Evolutionary conservation across 2,329 filamentous ascomycete species (phyloP).

Genomic region (Botrytis squamosa): DNA sequence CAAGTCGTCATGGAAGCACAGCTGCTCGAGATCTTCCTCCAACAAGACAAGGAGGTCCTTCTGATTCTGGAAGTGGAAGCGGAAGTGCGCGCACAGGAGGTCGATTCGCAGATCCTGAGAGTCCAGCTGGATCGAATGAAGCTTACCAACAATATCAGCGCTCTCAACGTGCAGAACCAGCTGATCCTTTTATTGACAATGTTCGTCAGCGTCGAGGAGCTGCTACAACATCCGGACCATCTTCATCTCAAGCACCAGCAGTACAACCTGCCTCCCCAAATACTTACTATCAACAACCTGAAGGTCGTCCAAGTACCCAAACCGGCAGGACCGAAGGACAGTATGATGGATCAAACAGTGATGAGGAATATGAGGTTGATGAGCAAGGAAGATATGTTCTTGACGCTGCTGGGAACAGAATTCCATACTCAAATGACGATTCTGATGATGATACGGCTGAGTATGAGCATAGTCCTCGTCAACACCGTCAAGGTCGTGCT

Average conservation of each 20-base stretch:
- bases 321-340: slow-evolving; percentile 36
- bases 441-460: slow-evolving; percentile 57
- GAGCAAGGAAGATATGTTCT: slow-evolving; percentile 58
- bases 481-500: slow-evolving; percentile 31
- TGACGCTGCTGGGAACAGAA: slow-evolving; percentile 60
- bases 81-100: slow-evolving; percentile 29
- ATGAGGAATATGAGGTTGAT: slow-evolving; percentile 71
- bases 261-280: slow-evolving; percentile 43
- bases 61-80: slow-evolving; percentile 36
- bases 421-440: slow-evolving; percentile 47
- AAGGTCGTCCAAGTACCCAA: slow-evolving; percentile 32
- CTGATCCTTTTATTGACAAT: slow-evolving; percentile 60
- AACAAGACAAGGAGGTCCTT: slow-evolving; percentile 47
- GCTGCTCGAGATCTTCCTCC: slow-evolving; percentile 42
- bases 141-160: slow-evolving; percentile 36
- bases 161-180: slow-evolving; percentile 53
- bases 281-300: slow-evolving; percentile 48
- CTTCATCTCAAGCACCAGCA: slow-evolving; percentile 43
- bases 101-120: slow-evolving; percentile 25
- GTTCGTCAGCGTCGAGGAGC: slow-evolving; percentile 34
- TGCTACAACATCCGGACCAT: slow-evolving; percentile 25
- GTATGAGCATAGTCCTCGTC: slow-evolving; percentile 48
- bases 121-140: slow-evolving; percentile 24
- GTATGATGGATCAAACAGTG: slow-evolving; percentile 54
- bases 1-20: slow-evolving; percentile 53